Conservation (phyloP, 2,329 filamentous ascomycete species). For the Amauroascus verrucosus region DNA sequence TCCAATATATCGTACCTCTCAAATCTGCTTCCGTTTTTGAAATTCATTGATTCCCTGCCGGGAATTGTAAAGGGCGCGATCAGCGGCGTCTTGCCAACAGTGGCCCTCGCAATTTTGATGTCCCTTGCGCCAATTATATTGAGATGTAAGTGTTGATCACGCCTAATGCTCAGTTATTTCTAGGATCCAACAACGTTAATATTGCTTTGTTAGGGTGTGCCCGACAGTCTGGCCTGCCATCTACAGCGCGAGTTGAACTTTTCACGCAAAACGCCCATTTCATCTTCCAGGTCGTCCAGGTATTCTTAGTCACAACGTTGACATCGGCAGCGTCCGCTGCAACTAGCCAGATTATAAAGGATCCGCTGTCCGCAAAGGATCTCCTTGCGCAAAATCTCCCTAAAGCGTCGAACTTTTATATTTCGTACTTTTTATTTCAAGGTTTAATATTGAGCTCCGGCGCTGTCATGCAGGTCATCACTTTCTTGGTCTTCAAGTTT, state of each 20-base stretch:
- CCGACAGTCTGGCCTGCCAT: slow-evolving; percentile 68
- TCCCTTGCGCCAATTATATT: slow-evolving; percentile 74
- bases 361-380: slow-evolving; percentile 54
- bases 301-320: slow-evolving; percentile 78
- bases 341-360: slow-evolving; percentile 51
- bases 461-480: slow-evolving; percentile 60
- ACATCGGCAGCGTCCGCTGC: slow-evolving; percentile 70
- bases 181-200: not conserved
- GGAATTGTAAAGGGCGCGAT: slow-evolving; percentile 62
- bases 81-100: slow-evolving; percentile 70
- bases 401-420: slow-evolving; percentile 85
- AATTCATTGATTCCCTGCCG: slow-evolving; percentile 65
- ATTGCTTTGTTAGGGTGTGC: slow-evolving; percentile 52
- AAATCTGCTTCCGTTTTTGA: slow-evolving; percentile 48
- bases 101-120: slow-evolving; percentile 74
- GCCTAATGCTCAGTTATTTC: not conserved
- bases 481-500: slow-evolving; percentile 61
- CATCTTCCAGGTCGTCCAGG: slow-evolving; percentile 60
- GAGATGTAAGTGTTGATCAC: slow-evolving; percentile 45
- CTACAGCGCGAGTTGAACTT: slow-evolving; percentile 67
- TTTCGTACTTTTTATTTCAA: slow-evolving; percentile 89
- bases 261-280: slow-evolving; percentile 90
- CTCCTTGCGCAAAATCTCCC: slow-evolving; percentile 68
- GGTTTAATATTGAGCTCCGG: slow-evolving; percentile 66
- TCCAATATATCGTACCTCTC: slow-evolving; percentile 69